phyloP scores from a whole-genome alignment of 257 asterid genomes.

The Fraxinus excelsior region DNA sequence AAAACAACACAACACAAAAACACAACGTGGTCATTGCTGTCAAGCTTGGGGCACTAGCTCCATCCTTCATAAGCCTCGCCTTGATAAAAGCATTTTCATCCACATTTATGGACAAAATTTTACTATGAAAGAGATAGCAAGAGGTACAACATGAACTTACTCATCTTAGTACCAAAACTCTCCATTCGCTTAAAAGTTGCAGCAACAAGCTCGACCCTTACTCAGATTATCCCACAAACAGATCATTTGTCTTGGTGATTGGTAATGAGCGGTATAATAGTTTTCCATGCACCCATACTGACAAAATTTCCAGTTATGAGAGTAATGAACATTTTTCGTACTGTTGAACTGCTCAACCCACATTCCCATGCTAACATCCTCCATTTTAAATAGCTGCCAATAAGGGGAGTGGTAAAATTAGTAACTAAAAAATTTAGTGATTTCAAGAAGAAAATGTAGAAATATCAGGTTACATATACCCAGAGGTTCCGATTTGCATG shows the following conservation, averaged over 20 bases:
- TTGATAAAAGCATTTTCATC: constrained; percentile 11
- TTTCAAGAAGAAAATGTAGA: constrained; percentile 17
- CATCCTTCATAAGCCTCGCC: constrained; percentile 14
- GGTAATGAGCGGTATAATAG: constrained; percentile 95
- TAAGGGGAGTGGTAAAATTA: constrained; percentile 4
- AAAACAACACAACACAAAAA: neutral
- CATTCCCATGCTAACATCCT: constrained; percentile 99
- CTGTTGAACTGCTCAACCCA: constrained; percentile 92
- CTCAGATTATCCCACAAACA: constrained; percentile 69
- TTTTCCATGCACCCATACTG: constrained; percentile 89
- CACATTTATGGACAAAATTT: constrained; percentile 8
- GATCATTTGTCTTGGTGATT: constrained; percentile 90
- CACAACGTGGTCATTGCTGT: neutral
- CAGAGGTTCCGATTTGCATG: constrained; percentile 60
- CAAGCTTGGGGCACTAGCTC: neutral
- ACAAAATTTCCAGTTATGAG: constrained; percentile 86
- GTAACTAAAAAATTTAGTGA: neutral
- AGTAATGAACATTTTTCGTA: constrained; percentile 58
- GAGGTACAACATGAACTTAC: neutral
- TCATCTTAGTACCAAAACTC: neutral
- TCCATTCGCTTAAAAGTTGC: constrained; percentile 42
- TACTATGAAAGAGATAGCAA: constrained; percentile 17
- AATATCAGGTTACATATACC: constrained; percentile 41
- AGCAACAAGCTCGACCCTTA: constrained; percentile 57
- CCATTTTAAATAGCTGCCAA: constrained; percentile 91